phyloP scores from a whole-genome alignment of 2,329 filamentous ascomycete species.

The Ophiocordyceps robertsii region DNA sequence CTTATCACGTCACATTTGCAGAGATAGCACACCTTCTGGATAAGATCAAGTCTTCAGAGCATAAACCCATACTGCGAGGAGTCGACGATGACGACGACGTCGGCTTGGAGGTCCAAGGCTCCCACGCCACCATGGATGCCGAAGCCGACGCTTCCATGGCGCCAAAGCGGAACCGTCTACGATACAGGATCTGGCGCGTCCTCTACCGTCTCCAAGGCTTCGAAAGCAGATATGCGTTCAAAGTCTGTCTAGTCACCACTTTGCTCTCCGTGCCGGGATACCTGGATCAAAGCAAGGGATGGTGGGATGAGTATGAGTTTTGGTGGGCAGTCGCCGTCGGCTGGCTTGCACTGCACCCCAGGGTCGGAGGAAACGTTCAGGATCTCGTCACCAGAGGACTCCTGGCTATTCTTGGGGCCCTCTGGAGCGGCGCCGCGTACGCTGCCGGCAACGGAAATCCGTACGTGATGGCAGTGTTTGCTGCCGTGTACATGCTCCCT shows the following conservation, averaged over 20 bases:
- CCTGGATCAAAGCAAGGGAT: conserved; percentile 26
- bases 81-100: conserved; percentile 6
- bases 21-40: conserved; percentile 29
- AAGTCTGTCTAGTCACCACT: conserved; percentile 36
- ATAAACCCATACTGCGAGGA: conserved; percentile 16
- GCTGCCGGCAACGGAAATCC: conserved; percentile 37
- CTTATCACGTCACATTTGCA: conserved; percentile 30
- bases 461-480: conserved; percentile 40
- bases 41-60: conserved; percentile 25
- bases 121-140: conserved; percentile 23
- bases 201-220: conserved; percentile 42
- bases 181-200: conserved; percentile 34
- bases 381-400: conserved; percentile 39
- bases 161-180: conserved; percentile 22
- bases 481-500: conserved; percentile 42
- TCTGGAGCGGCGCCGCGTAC: conserved; percentile 40
- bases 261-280: conserved; percentile 41
- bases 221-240: conserved; percentile 43
- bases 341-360: conserved; percentile 37
- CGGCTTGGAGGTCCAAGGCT: conserved; percentile 8
- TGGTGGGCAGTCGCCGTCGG: conserved; percentile 47
- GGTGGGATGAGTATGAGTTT: conserved; percentile 41
- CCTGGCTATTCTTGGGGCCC: conserved; percentile 35
- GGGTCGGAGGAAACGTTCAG: conserved; percentile 43
- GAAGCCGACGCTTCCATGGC: conserved; percentile 20